Percentiles rank a stretch among this genome's conserved stretches.
These are phyloP conservation scores for Aureobasidium melanogenum DNA, from an alignment of 2,329 filamentous ascomycete genomes.

Conservation along the genomic window DNA sequence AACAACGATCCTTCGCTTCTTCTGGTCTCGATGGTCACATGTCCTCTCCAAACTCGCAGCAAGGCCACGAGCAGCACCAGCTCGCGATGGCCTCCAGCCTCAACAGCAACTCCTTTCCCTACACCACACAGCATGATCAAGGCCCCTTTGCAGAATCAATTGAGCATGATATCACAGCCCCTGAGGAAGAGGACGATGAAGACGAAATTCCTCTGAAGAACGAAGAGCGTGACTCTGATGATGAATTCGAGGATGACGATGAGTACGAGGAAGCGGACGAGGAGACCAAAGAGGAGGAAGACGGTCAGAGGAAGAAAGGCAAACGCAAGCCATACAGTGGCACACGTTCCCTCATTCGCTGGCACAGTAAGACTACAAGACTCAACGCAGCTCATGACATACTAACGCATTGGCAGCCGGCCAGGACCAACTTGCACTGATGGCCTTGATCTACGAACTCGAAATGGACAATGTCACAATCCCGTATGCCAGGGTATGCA, in stretches of 20 bases:
- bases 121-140: neutral
- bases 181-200: neutral
- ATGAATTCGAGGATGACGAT: neutral
- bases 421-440: conserved; percentile 21
- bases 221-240: neutral
- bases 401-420: conserved; percentile 16
- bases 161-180: neutral
- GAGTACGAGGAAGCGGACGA: neutral
- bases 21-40: neutral
- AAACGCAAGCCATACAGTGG: neutral
- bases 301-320: neutral
- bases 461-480: conserved; percentile 14
- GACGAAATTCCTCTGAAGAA: neutral
- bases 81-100: neutral
- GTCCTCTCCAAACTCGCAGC: neutral
- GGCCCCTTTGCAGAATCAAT: neutral
- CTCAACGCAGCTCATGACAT: neutral
- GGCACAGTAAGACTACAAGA: conserved; percentile 19
- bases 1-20: neutral
- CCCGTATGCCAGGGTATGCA: conserved; percentile 18
- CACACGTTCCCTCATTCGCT: conserved; percentile 21
- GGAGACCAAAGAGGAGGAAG: neutral
- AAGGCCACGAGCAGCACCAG: neutral
- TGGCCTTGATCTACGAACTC: conserved; percentile 19
- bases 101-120: neutral